These are phyloP conservation scores for Paramecium octaurelia DNA, from an alignment of 73 alveolate species.

Conservation along the genomic window DNA sequence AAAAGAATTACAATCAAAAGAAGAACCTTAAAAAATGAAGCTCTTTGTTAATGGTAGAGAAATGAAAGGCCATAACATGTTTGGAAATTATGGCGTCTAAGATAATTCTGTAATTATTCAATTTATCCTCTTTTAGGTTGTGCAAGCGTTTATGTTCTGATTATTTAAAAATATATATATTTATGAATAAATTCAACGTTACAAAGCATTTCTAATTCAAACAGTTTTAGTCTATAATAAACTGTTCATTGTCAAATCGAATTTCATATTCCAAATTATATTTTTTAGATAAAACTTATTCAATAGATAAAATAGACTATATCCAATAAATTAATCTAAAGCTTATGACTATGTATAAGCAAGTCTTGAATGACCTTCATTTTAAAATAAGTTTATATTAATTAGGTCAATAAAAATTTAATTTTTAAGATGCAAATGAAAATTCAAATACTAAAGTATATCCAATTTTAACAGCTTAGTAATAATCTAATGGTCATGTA, in stretches of 20 bases:
- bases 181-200: neutral
- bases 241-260: neutral
- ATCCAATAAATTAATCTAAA: neutral
- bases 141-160: conserved; percentile 20
- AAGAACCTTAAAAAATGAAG: neutral
- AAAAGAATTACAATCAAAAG: neutral
- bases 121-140: neutral
- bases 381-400: neutral
- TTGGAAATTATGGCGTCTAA: conserved; percentile 47
- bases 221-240: neutral
- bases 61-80: neutral
- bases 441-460: too few relatives aligned
- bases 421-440: too few relatives aligned
- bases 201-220: neutral
- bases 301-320: neutral
- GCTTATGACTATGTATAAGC: too few relatives aligned
- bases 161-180: neutral
- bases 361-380: neutral
- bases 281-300: neutral
- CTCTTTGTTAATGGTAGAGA: conserved; percentile 18
- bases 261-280: neutral
- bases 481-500: neutral
- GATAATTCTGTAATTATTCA: neutral
- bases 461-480: neutral
- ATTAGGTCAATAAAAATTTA: neutral